A percentile compares a stretch with the other conserved stretches of the same genome.
Conservation (phyloP, 345 rosid genomes). For the Hibiscus mutabilis region DNA sequence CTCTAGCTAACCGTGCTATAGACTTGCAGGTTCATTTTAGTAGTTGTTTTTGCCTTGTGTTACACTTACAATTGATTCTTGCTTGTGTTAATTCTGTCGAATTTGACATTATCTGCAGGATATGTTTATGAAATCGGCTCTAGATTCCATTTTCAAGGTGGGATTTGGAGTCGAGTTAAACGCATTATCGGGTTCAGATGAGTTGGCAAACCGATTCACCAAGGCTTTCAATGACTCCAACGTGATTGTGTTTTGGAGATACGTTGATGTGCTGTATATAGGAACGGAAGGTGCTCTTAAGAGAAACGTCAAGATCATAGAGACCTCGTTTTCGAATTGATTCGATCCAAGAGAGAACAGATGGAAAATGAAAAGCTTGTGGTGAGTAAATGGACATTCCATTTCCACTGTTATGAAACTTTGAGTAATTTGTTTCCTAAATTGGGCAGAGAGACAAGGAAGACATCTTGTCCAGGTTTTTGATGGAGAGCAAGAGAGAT, state of each 20-base stretch:
- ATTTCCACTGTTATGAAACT: neutral
- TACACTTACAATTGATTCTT: neutral
- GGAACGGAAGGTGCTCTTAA: slow-evolving; percentile 19
- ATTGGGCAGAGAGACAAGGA: slow-evolving; percentile 16
- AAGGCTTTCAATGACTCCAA: slow-evolving; percentile 12
- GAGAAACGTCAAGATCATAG: slow-evolving; percentile 15
- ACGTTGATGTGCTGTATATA: slow-evolving; percentile 12
- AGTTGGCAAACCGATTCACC: slow-evolving; percentile 9
- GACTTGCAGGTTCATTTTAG: slow-evolving; percentile 6
- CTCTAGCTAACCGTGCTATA: neutral
- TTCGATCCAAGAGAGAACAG: slow-evolving; percentile 12
- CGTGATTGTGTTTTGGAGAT: slow-evolving; percentile 8
- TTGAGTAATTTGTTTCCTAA: neutral
- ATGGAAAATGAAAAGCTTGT: neutral
- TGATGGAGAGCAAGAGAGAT: slow-evolving; percentile 14
- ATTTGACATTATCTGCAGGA: slow-evolving; percentile 12
- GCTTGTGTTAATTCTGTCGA: neutral
- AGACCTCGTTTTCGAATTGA: slow-evolving; percentile 18
- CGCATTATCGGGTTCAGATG: slow-evolving; percentile 11
- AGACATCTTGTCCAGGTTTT: slow-evolving; percentile 26
- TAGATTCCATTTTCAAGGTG: slow-evolving; percentile 21
- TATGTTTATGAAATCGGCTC: slow-evolving; percentile 18
- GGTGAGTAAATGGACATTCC: slow-evolving; percentile 5
- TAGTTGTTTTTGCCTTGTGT: neutral
- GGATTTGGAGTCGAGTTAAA: slow-evolving; percentile 23